Base-by-base conservation (phyloP, 345 rosid genomes). In the Eucalyptus tenuipes region DNA sequence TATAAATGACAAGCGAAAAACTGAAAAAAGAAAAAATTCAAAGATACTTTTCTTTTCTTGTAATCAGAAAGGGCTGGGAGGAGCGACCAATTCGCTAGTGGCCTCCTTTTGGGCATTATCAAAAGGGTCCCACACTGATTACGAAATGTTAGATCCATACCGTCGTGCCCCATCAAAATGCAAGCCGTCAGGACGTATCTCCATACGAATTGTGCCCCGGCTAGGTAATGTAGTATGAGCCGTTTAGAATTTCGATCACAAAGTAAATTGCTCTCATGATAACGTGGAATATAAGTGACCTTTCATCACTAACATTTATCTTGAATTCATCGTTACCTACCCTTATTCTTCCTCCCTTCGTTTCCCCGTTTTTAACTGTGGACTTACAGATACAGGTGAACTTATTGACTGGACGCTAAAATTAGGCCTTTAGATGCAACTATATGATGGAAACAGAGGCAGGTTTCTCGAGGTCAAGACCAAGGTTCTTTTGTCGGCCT, bases 11-110 rank as follows among this genome's bases (percentile, higher is more conserved):
- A 18, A 33, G 12, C 1, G 2, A 16, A 4, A 66, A 31, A 31
- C 18, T 15, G 2, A 17, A 33, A 66, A 29, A 29, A 64, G 4
- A n/a, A 29, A 29, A 52, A 52, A 7, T 18, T 31, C 40, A 15
- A 66, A 33, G 3, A 33, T 25, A 71, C 4, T 37, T 71, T 5
- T 18, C 44, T 33, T 33, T 71, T 71, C 81, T 71, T 71, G 44
- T 71, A 71, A 9, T 33, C 17, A 13, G 20, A 33, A 71, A 33
- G 44, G 25, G 44, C 13, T 11, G 0, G 13, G 4, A 37, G 44
- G 44, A 33, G 13, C 0, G 1, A 33, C 44, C 13, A 33, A 9
- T 71, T 33, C 0, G 0, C 25, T 5, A 0, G 44, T 0, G 7
- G 17, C 44, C 7, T 33, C 13, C 7, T 18, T 59, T 4, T 3